Conservation (phyloP, 164 flowering plant genomes). For the Umbellularia californica region DNA sequence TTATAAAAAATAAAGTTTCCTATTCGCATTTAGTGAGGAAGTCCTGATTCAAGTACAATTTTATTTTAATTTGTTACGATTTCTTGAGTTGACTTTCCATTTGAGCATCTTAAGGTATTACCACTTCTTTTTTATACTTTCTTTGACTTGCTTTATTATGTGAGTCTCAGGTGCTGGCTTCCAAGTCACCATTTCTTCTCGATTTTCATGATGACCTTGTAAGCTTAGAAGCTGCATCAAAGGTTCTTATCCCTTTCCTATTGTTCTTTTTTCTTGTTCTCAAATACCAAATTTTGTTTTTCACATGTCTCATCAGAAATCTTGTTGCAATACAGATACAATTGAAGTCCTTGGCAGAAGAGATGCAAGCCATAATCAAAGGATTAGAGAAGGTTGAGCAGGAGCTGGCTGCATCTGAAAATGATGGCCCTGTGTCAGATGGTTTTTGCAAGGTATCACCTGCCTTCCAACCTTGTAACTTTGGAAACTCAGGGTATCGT, state of each 20-base stretch:
- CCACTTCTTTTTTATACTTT: not conserved
- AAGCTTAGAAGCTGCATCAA: slow-evolving; percentile 71
- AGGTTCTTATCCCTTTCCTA: slow-evolving; percentile 36
- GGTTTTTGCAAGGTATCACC: slow-evolving; percentile 70
- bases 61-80: not conserved
- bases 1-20: too few species aligned
- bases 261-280: not conserved
- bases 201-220: slow-evolving; percentile 63
- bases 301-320: not conserved
- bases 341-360: slow-evolving; percentile 96
- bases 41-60: not conserved
- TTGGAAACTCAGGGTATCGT: too few species aligned
- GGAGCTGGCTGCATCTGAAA: slow-evolving; percentile 79
- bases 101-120: not conserved
- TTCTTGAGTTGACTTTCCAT: slow-evolving; percentile 1
- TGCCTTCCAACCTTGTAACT: not conserved
- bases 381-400: slow-evolving; percentile 92
- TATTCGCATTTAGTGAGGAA: too few species aligned
- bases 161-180: slow-evolving; percentile 55
- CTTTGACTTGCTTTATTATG: slow-evolving; percentile 1
- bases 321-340: slow-evolving; percentile 62
- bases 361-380: slow-evolving; percentile 97
- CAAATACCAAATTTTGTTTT: not conserved
- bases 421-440: slow-evolving; percentile 93
- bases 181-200: slow-evolving; percentile 59